phyloP scores from a whole-genome alignment of 164 flowering plant species.

The Echeveria elegans region DNA sequence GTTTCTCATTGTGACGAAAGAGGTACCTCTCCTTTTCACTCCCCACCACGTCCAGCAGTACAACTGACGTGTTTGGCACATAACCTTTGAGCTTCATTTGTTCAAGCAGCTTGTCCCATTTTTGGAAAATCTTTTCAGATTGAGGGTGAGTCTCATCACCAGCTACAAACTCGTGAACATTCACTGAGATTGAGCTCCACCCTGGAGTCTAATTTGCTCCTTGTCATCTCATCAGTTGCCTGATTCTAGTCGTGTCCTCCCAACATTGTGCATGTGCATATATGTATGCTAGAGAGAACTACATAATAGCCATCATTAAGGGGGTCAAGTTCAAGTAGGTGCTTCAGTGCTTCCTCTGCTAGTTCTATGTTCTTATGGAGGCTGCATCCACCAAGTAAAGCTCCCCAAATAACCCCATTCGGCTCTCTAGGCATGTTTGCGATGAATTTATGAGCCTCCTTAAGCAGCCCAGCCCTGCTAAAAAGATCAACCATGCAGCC shows the following conservation, averaged over 20 bases:
- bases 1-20: slow-evolving; percentile 59
- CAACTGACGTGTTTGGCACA: slow-evolving; percentile 44
- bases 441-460: slow-evolving; percentile 48
- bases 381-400: slow-evolving; percentile 60
- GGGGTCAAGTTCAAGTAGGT: slow-evolving; percentile 44
- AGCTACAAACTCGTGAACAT: slow-evolving; percentile 52
- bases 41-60: slow-evolving; percentile 49
- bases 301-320: slow-evolving; percentile 56
- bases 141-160: slow-evolving; percentile 49
- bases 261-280: slow-evolving; percentile 50
- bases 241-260: slow-evolving; percentile 47
- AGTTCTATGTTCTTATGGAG: slow-evolving; percentile 44
- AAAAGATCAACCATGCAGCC: slow-evolving; percentile 69
- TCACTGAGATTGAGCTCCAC: slow-evolving; percentile 44
- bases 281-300: slow-evolving; percentile 49
- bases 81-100: slow-evolving; percentile 44
- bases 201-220: slow-evolving; percentile 60
- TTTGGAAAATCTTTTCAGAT: slow-evolving; percentile 29
- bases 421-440: slow-evolving; percentile 46
- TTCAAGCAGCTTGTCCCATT: slow-evolving; percentile 35
- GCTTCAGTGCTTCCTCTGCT: slow-evolving; percentile 52
- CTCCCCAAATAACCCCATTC: slow-evolving; percentile 59
- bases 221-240: slow-evolving; percentile 42
- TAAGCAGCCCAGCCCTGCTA: slow-evolving; percentile 51
- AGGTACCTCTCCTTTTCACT: slow-evolving; percentile 36